Conservation (phyloP, 108 stramenopile species). For the Cyclostephanos tholiformis region DNA sequence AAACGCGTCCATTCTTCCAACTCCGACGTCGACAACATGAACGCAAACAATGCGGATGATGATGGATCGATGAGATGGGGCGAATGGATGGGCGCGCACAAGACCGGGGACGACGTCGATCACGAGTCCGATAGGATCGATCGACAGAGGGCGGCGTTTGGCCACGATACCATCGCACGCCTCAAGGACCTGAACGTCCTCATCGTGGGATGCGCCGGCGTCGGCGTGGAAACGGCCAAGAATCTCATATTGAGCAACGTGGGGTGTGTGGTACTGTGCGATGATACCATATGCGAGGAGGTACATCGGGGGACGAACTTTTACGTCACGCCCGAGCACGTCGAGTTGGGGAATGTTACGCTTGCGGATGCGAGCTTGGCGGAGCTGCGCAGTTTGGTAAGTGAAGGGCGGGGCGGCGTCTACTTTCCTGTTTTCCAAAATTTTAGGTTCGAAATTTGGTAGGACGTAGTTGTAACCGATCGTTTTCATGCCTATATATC, state of each 20-base stretch:
- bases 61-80: constrained; percentile 42
- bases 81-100: constrained; percentile 52
- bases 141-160: constrained; percentile 61
- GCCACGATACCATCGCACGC: constrained; percentile 54
- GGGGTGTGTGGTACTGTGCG: constrained; percentile 47
- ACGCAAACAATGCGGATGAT: neutral
- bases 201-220: constrained; percentile 67
- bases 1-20: neutral
- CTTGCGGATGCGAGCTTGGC: constrained; percentile 44
- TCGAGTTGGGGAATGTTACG: constrained; percentile 22
- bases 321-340: constrained; percentile 47
- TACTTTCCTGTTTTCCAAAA: too few species aligned
- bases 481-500: too few species aligned
- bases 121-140: constrained; percentile 60
- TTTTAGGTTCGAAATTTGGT: too few species aligned
- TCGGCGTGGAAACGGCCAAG: constrained; percentile 74
- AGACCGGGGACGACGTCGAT: constrained; percentile 43
- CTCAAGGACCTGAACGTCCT: constrained; percentile 70
- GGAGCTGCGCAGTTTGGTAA: constrained; percentile 28
- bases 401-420: too few species aligned
- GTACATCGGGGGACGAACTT: constrained; percentile 50
- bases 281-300: constrained; percentile 32
- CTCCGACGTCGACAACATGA: constrained; percentile 9
- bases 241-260: constrained; percentile 66
- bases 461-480: too few species aligned